These are phyloP conservation scores for Podaxis sp. DNA, from an alignment of 768 basidiomycete genomes.

Conservation along the genomic window DNA sequence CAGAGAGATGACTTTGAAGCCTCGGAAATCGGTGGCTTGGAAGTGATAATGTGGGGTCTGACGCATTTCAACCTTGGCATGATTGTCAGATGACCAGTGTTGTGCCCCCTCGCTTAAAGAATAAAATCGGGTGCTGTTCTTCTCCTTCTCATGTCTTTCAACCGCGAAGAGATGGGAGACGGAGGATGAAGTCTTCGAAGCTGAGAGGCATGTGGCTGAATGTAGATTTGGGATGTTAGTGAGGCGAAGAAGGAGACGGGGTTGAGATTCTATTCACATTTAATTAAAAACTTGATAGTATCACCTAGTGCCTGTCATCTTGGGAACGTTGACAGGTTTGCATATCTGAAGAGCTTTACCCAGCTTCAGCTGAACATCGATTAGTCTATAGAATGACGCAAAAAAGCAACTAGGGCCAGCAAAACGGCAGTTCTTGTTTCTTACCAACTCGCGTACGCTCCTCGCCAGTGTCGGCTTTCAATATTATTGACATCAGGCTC, in stretches of 20 bases:
- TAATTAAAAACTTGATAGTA: neutral
- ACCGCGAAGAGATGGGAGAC: neutral
- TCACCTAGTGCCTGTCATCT: neutral
- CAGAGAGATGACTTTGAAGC: neutral
- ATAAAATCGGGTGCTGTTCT: neutral
- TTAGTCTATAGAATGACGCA: too few species aligned
- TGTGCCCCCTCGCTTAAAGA: neutral
- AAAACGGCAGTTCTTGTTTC: neutral
- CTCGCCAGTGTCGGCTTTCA: neutral
- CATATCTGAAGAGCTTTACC: neutral
- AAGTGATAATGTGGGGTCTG: neutral
- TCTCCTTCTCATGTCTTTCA: slow-evolving; percentile 13
- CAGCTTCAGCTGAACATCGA: neutral
- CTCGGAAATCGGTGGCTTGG: slow-evolving; percentile 6
- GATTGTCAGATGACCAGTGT: slow-evolving; percentile 2
- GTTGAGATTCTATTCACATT: neutral
- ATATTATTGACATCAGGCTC: neutral
- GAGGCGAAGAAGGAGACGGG: neutral
- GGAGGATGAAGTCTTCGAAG: neutral
- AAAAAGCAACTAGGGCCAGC: neutral
- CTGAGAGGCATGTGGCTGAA: neutral
- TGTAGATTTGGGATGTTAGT: neutral
- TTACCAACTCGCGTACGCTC: neutral
- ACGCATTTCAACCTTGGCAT: neutral
- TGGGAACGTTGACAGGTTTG: neutral